Conservation (phyloP, 805 yeast genomes). For the Sugiyamaella marilandica region DNA sequence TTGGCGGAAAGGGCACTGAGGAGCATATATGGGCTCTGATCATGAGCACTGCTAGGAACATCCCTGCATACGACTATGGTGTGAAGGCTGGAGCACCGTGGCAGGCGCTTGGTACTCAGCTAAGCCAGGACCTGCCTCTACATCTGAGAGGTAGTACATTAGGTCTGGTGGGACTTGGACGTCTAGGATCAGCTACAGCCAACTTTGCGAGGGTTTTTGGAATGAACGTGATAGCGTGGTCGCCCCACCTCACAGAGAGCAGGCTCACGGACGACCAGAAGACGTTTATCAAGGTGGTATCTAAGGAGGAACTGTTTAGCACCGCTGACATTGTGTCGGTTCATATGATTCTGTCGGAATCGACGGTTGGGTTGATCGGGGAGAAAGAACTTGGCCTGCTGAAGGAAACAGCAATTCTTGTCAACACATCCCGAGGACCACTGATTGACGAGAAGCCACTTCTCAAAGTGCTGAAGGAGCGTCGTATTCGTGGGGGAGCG, state of each 20-base stretch:
- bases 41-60: constrained; percentile 15
- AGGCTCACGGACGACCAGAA: constrained; percentile 10
- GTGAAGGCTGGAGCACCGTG: constrained; percentile 14
- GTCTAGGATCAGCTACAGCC: constrained; percentile 18
- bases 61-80: constrained; percentile 17
- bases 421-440: constrained; percentile 25
- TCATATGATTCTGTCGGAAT: constrained; percentile 17
- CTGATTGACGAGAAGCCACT: constrained; percentile 22
- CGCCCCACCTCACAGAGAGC: constrained; percentile 19
- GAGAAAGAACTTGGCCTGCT: constrained; percentile 16
- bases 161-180: constrained; percentile 22
- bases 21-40: constrained; percentile 24
- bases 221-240: constrained; percentile 22
- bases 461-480: constrained; percentile 13
- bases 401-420: constrained; percentile 21
- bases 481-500: constrained; percentile 23
- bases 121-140: constrained; percentile 12
- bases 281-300: constrained; percentile 10
- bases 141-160: constrained; percentile 18
- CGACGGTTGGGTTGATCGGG: constrained; percentile 16
- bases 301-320: constrained; percentile 18
- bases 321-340: constrained; percentile 21
- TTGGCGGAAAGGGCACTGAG: constrained; percentile 18
- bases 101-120: constrained; percentile 18
- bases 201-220: constrained; percentile 21